A percentile compares a stretch with the other conserved stretches of the same genome.
These are phyloP conservation scores for Lactarius akahatsu DNA, from an alignment of 768 basidiomycete species.

Conservation along the genomic window DNA sequence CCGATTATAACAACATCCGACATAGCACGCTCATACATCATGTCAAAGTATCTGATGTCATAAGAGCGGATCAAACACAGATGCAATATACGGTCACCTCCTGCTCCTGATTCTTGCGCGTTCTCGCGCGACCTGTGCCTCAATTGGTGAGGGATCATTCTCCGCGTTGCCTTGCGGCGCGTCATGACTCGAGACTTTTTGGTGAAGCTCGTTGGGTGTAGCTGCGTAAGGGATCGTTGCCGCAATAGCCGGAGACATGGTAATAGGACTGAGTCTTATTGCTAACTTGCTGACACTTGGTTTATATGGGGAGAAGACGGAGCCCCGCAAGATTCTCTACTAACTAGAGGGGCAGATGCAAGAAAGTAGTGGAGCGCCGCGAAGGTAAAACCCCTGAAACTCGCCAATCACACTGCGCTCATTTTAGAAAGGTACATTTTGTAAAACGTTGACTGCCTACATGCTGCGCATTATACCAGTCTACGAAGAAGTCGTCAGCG, in stretches of 20 bases:
- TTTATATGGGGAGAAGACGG: background rate
- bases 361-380: background rate
- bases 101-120: constrained; percentile 64
- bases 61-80: background rate
- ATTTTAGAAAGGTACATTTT: background rate
- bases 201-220: constrained; percentile 32
- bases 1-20: constrained; percentile 80
- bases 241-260: constrained; percentile 41
- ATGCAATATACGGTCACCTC: constrained; percentile 41
- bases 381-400: background rate
- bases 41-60: constrained; percentile 60
- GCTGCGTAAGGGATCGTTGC: constrained; percentile 27
- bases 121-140: constrained; percentile 60
- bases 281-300: too few species aligned
- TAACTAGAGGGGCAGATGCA: background rate
- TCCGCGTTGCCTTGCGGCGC: constrained; percentile 57
- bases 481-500: background rate
- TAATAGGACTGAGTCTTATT: constrained; percentile 24
- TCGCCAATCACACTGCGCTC: background rate
- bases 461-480: background rate
- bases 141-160: constrained; percentile 65
- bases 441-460: background rate
- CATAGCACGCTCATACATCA: constrained; percentile 70
- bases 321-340: background rate
- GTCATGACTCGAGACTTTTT: constrained; percentile 37